Evolutionary conservation across 495 filamentous ascomycete genomes (phyloP), one percentile per base, ranked within the genome.

Genomic region (Aspergillus baeticus): DNA sequence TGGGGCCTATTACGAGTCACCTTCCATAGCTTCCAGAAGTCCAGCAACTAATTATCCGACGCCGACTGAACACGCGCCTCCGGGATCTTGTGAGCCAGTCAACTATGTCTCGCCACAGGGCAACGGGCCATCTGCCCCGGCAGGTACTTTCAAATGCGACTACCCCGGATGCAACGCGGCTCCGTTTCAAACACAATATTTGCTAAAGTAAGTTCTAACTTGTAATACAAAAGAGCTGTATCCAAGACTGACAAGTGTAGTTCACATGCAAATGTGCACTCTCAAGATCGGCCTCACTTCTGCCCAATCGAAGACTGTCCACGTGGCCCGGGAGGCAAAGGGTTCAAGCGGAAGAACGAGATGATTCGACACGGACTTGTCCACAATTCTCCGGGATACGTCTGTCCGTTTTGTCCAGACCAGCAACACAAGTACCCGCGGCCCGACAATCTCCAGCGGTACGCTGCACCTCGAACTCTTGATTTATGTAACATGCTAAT

Each of bases 331-430:
- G 89, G 88, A 13, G 94, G 94, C 14, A 96, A 90, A 70, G 94
- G 95, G 0, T 98, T 98, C 79, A 98, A 98, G 70, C 84, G 95
- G 37, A 98, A 98, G 71, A 98, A 98, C 62, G 95, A 98, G 74
- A 98, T 98, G 95, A 96, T 98, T 57, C 82, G 94, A 17, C 94
- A 98, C 74, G 92, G 93, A 4, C 80, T 98, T 1, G 94, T 98
- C 2, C 94, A 98, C 64, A 87, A 91, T 54, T 96, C 91, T 7
- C 94, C 94, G 10, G 94, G 95, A 58, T 98, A 98, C 69, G 87
- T 97, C 33, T 98, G 95, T 71, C 94, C 94, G 2, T 98, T 97
- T 68, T 98, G 94, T 69, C 88, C 91, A 2, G 92, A 98, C 69
- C 80, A 91, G 59, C 93, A 98, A 72, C 95, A 98, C 69, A 93